A percentile compares a stretch with the other conserved stretches of the same genome.
Conservation (phyloP, 1,139 yeast genomes). For the Lodderomyces jiufengensis region DNA sequence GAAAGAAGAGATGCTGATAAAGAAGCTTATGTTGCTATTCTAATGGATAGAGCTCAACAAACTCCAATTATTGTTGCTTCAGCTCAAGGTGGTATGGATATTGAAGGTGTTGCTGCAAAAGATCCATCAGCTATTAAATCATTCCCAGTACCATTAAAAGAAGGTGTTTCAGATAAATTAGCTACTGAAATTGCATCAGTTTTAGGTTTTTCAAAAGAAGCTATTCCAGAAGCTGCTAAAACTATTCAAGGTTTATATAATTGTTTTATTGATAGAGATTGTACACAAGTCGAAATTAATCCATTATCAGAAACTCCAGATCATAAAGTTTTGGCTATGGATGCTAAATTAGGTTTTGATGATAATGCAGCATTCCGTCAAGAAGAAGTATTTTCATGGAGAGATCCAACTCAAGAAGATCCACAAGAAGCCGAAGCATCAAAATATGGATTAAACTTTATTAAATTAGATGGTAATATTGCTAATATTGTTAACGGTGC, state of each 20-base stretch:
- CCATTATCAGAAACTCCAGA: conserved; percentile 94
- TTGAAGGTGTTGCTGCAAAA: conserved; percentile 94
- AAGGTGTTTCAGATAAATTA: conserved; percentile 75
- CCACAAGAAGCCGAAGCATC: conserved; percentile 95
- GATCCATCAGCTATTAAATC: conserved; percentile 92
- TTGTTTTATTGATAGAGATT: conserved; percentile 86
- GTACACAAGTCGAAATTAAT: conserved; percentile 98
- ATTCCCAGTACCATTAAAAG: conserved; percentile 71
- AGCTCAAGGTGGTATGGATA: conserved; percentile 99
- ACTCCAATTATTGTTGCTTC: conserved; percentile 93
- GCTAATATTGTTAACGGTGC: conserved; percentile 99
- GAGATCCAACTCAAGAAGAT: conserved; percentile 97
- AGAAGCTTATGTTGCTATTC: conserved; percentile 92
- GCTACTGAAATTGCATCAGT: conserved; percentile 76
- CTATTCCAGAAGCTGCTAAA: conserved; percentile 83
- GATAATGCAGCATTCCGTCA: conserved; percentile 96
- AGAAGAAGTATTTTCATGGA: conserved; percentile 91
- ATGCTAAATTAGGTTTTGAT: conserved; percentile 97
- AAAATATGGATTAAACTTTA: conserved; percentile 87
- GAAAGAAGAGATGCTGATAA: conserved; percentile 92
- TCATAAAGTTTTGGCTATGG: conserved; percentile 94
- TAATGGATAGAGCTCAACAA: conserved; percentile 91
- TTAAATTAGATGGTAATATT: conserved; percentile 96
- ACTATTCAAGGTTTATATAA: conserved; percentile 83
- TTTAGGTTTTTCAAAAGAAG: conserved; percentile 77